Conservation (phyloP, 371 early-diverging fungal genomes). For the Mortierella sp. region DNA sequence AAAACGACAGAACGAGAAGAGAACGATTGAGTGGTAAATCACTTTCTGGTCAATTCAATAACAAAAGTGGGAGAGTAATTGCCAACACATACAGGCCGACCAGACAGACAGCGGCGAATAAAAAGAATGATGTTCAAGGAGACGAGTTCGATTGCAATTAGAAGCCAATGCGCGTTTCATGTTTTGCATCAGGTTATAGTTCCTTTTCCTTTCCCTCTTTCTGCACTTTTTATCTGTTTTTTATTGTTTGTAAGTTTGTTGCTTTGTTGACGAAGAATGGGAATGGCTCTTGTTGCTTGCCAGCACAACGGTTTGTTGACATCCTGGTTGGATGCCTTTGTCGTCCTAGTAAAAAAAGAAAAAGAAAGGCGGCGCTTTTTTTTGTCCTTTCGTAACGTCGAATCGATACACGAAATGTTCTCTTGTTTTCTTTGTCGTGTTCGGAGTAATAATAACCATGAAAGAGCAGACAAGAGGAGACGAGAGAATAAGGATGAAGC, state of each 20-base stretch:
- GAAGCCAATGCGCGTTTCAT: neutral
- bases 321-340: neutral
- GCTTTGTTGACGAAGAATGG: neutral
- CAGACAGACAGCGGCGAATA: neutral
- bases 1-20: neutral
- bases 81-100: neutral
- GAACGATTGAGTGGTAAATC: neutral
- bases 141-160: neutral
- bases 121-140: neutral
- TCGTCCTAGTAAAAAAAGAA: neutral
- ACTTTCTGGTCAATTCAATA: neutral
- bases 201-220: neutral
- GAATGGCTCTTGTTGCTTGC: neutral
- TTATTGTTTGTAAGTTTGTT: neutral
- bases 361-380: neutral
- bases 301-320: neutral
- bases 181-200: neutral
- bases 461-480: neutral
- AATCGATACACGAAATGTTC: neutral
- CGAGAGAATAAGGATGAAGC: neutral
- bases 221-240: neutral
- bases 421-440: neutral
- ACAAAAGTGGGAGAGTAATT: neutral
- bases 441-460: slow-evolving; percentile 4
- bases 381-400: neutral